phyloP scores from a whole-genome alignment of 192 early-diverging fungal genomes.

The Podila verticillata region DNA sequence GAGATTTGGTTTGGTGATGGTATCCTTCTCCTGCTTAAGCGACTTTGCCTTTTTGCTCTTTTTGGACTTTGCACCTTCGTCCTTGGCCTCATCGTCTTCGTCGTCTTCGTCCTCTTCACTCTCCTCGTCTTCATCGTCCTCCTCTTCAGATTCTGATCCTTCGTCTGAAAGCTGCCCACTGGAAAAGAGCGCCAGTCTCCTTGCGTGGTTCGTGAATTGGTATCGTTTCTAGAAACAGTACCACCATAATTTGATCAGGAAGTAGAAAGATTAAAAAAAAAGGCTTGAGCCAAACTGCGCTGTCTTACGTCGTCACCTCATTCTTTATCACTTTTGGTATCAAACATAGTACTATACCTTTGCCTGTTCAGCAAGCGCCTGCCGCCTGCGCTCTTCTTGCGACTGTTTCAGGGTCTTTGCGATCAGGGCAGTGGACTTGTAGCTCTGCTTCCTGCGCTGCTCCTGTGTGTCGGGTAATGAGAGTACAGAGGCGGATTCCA shows the following conservation, averaged over 20 bases:
- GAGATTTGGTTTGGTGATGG: background rate
- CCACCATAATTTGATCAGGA: no score
- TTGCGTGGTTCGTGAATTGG: constrained; percentile 54
- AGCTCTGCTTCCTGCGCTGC: constrained; percentile 31
- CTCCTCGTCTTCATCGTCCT: constrained; percentile 20
- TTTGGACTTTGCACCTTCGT: background rate
- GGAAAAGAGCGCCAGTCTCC: constrained; percentile 55
- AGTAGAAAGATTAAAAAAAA: no score
- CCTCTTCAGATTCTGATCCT: constrained; percentile 27
- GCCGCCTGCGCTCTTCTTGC: constrained; percentile 50
- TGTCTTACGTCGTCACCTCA: no score
- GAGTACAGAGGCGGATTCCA: constrained; percentile 42
- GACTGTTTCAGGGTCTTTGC: constrained; percentile 48
- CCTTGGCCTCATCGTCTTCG: constrained; percentile 16
- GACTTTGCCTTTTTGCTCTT: constrained; percentile 22
- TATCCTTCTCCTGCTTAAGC: background rate
- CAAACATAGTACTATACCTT: constrained; percentile 26
- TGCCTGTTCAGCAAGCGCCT: constrained; percentile 54
- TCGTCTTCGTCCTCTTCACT: constrained; percentile 27
- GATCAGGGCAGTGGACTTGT: constrained; percentile 32
- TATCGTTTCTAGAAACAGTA: constrained; percentile 41
- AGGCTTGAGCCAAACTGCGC: background rate
- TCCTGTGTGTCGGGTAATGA: constrained; percentile 20
- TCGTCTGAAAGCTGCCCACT: constrained; percentile 37
- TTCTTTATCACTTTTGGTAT: background rate